Base-by-base conservation (phyloP, 2,329 filamentous ascomycete genomes). In the Sporothrix humicola region DNA sequence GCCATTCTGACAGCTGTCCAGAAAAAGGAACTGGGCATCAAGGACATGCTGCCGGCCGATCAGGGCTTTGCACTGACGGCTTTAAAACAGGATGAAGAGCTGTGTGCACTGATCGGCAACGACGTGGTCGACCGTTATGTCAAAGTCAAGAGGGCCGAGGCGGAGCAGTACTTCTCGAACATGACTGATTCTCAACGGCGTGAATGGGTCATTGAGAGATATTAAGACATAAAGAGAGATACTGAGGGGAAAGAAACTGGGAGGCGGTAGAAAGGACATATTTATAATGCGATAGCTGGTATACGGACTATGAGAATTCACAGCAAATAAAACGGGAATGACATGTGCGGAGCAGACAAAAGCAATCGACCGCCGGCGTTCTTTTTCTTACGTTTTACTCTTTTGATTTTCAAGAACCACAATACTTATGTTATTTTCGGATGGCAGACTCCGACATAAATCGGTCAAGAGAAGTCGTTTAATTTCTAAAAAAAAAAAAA, bases 151-250 rank as follows among this genome's bases (percentile, higher is more conserved):
- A 83, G 82, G 74, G 85, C 82, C 1, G 91, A 93, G 82, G 79
- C 85, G 75, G 81, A 81, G 23, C 81, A 89, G 77, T 77, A 90
- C 44, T 44, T 8, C 4, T 23, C 13, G 73, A 80, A 79, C 10
- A 78, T 79, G 1, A 88, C 93, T 86, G 77, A 76, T 0, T 81
- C 83, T 2, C 81, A 86, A 74, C 84, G 85, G 69, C 84, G 85
- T 76, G 80, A 83, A 15, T 93, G 90, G 88, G 80, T 93, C 72
- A 85, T 92, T 75, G 89, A 92, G 78, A 83, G 91, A 76, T 93
- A 93, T 78, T 92, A 13, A 23, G 37, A 37, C 20, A 48, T 48
- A 48, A 54, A n/a, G 50, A 20, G 10, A 54, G n/a, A 5, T 8
- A 8, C 1, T 54, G n/a, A 2, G 2, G 52, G 9, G 52, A 20